Conservation (phyloP, 2,329 filamentous ascomycete species). For the Tolypocladium nubicola region DNA sequence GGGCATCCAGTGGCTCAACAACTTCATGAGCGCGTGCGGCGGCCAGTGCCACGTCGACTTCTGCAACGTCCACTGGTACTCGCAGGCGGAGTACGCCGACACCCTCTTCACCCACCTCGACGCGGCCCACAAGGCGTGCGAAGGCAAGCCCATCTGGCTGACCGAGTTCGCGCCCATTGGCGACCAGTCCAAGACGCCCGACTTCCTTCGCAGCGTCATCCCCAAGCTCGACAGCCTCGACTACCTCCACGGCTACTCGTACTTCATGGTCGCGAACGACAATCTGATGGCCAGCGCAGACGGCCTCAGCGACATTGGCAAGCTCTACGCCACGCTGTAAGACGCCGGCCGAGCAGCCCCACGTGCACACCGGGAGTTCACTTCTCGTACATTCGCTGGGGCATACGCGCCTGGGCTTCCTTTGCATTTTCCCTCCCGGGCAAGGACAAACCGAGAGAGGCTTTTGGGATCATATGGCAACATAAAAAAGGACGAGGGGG, state of each 20-base stretch:
- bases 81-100: conserved; percentile 30
- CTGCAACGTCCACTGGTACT: conserved; percentile 56
- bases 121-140: conserved; percentile 32
- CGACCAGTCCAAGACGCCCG: conserved; percentile 27
- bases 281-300: conserved; percentile 12
- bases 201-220: conserved; percentile 40
- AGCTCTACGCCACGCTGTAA: conserved; percentile 35
- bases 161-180: conserved; percentile 52
- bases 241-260: conserved; percentile 46
- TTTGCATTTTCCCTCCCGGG: conserved; percentile 1
- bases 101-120: conserved; percentile 45
- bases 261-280: conserved; percentile 36
- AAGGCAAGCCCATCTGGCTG: conserved; percentile 45
- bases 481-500: background rate
- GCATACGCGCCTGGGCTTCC: conserved; percentile 11
- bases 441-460: background rate
- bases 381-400: conserved; percentile 28
- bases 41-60: conserved; percentile 45
- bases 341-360: background rate
- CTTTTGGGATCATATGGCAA: background rate
- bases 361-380: conserved; percentile 9
- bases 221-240: conserved; percentile 35
- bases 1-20: conserved; percentile 46
- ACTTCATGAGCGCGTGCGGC: conserved; percentile 41
- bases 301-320: conserved; percentile 35